Evolutionary conservation across 331 rosid species (phyloP).

Genomic region (Spiraea crenata): DNA sequence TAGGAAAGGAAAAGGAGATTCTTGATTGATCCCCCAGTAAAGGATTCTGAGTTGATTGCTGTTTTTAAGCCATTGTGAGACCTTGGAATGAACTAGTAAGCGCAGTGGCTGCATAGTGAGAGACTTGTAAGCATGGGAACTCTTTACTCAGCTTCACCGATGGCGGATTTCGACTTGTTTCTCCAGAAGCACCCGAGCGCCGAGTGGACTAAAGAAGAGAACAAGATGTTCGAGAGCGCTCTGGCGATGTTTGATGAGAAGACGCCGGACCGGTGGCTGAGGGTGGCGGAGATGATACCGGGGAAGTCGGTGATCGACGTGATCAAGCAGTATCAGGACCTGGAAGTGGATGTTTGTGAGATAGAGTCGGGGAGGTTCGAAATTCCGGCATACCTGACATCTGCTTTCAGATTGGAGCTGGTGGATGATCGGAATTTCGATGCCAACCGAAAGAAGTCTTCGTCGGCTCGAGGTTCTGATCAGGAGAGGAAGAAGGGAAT

Average conservation of each 20-base stretch:
- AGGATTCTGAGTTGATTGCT: conserved; percentile 52
- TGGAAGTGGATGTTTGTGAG: conserved; percentile 73
- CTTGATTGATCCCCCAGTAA: conserved; percentile 47
- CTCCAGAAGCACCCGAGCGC: conserved; percentile 42
- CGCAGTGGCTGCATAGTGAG: conserved; percentile 12
- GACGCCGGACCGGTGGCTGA: conserved; percentile 71
- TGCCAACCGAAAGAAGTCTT: conserved; percentile 52
- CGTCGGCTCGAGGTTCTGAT: conserved; percentile 45
- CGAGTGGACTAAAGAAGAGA: conserved; percentile 87
- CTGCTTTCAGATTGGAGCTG: conserved; percentile 62
- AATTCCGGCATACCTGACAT: conserved; percentile 58
- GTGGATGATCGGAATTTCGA: conserved; percentile 54
- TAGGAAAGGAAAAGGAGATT: conserved; percentile 46
- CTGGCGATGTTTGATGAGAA: conserved; percentile 81
- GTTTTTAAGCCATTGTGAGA: conserved; percentile 34
- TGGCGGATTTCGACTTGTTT: conserved; percentile 48
- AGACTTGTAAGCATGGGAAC: conserved; percentile 55
- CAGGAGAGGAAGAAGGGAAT: conserved; percentile 93
- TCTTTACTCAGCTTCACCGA: conserved; percentile 38
- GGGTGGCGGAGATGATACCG: conserved; percentile 76
- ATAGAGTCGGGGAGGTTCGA: conserved; percentile 85
- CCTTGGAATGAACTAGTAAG: conserved; percentile 15
- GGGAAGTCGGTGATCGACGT: conserved; percentile 82
- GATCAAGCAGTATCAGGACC: conserved; percentile 73
- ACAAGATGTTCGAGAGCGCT: conserved; percentile 83